A percentile compares a stretch with the other conserved stretches of the same genome.
Evolutionary conservation across 352 stramenopile species (phyloP).

Genomic region (Globisporangium cystogenes): DNA sequence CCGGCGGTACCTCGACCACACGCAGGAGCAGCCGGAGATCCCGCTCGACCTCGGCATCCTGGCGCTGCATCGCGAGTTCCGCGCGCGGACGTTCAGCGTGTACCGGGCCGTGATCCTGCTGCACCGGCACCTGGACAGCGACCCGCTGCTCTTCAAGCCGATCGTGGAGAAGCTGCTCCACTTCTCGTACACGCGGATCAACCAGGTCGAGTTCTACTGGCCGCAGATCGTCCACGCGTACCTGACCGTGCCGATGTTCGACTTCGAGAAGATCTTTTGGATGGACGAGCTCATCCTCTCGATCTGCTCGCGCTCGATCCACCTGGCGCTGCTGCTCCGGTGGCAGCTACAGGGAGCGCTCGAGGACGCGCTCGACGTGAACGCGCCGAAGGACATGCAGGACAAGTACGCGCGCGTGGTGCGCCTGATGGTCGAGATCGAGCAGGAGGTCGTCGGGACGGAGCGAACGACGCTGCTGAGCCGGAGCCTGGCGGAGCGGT

Average conservation of each 20-base stretch:
- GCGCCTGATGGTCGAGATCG: constrained; percentile 81
- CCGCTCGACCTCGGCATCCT: constrained; percentile 84
- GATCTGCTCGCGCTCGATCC: constrained; percentile 83
- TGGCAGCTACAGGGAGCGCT: constrained; percentile 86
- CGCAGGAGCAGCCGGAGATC: constrained; percentile 79
- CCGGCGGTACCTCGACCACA: constrained; percentile 79
- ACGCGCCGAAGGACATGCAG: constrained; percentile 77
- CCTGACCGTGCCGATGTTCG: constrained; percentile 83
- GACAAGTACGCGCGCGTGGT: constrained; percentile 84
- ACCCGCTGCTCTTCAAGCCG: constrained; percentile 82
- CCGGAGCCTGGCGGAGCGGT: constrained; percentile 31
- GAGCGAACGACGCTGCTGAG: constrained; percentile 62
- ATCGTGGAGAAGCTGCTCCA: constrained; percentile 81
- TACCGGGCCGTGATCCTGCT: constrained; percentile 83
- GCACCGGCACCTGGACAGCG: constrained; percentile 80
- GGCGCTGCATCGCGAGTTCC: constrained; percentile 83
- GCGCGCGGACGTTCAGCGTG: constrained; percentile 68
- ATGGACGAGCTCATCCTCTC: constrained; percentile 86
- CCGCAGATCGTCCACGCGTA: constrained; percentile 89
- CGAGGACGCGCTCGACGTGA: constrained; percentile 76
- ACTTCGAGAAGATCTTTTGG: constrained; percentile 90
- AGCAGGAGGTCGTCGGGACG: constrained; percentile 75
- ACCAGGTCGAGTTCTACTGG: constrained; percentile 91
- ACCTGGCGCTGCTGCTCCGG: constrained; percentile 74
- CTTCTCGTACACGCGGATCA: constrained; percentile 86